phyloP scores from a whole-genome alignment of 176 grass and related monocot species.

The Cenchrus purpureus region DNA sequence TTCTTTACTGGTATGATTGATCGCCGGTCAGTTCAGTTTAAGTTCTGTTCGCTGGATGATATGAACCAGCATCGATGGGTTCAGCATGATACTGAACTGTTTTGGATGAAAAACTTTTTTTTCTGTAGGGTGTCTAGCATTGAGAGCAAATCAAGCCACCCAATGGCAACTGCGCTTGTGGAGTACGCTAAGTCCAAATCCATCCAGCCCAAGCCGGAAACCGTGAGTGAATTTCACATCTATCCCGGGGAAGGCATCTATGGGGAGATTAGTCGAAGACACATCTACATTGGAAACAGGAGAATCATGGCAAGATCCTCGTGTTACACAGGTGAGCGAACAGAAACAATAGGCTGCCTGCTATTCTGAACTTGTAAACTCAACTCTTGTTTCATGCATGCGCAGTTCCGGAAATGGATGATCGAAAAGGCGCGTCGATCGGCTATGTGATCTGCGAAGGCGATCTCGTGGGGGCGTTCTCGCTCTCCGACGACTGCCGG shows the following conservation, averaged over 20 bases:
- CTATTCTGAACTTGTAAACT: neutral
- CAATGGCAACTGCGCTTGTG: conserved; percentile 80
- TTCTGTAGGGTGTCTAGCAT: conserved; percentile 72
- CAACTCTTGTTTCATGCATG: neutral
- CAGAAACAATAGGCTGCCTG: neutral
- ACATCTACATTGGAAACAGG: conserved; percentile 66
- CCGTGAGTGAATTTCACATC: conserved; percentile 59
- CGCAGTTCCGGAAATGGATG: conserved; percentile 25
- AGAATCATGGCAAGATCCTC: conserved; percentile 49
- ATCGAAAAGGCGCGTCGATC: conserved; percentile 40
- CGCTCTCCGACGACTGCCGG: conserved; percentile 60
- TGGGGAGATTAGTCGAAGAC: conserved; percentile 52
- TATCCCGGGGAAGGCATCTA: conserved; percentile 71
- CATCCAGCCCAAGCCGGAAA: conserved; percentile 51
- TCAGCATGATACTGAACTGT: neutral
- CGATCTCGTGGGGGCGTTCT: conserved; percentile 36
- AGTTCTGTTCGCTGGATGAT: too few relatives aligned
- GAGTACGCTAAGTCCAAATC: conserved; percentile 57
- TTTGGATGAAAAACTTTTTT: neutral
- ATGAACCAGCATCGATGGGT: too few relatives aligned
- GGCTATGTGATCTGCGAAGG: conserved; percentile 64
- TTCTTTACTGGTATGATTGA: conserved; percentile 67
- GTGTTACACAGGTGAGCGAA: conserved; percentile 21
- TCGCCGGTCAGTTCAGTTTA: neutral
- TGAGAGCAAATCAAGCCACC: conserved; percentile 86